These are phyloP conservation scores for Cardiosporidium cionae DNA, from an alignment of 169 alveolate species.

Conservation along the genomic window DNA sequence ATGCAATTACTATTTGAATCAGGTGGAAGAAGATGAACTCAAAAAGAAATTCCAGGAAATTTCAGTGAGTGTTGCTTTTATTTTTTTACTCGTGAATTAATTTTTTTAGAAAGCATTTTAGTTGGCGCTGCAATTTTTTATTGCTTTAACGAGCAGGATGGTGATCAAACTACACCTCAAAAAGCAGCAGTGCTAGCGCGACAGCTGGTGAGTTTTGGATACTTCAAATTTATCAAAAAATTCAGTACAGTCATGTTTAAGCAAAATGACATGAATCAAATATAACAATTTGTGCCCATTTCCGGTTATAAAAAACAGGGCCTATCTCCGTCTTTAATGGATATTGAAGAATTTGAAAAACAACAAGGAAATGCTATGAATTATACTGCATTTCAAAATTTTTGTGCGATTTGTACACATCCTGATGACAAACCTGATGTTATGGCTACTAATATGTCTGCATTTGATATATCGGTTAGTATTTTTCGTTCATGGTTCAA, in stretches of 20 bases:
- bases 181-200: conserved; percentile 3
- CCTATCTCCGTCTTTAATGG: conserved; percentile 51
- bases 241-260: background rate
- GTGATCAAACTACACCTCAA: conserved; percentile 14
- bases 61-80: conserved; percentile 1
- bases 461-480: conserved; percentile 40
- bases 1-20: background rate
- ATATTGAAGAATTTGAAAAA: conserved; percentile 33
- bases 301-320: conserved; percentile 18
- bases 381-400: conserved; percentile 44
- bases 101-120: background rate
- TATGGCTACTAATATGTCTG: conserved; percentile 40
- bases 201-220: conserved; percentile 31
- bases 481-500: too few species aligned
- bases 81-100: background rate
- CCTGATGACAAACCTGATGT: conserved; percentile 49
- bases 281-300: background rate
- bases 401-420: conserved; percentile 41
- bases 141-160: background rate
- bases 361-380: conserved; percentile 39
- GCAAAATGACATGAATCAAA: background rate
- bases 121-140: background rate
- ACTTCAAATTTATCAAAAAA: background rate
- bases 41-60: conserved; percentile 34
- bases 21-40: conserved; percentile 37